Evolutionary conservation across 2,329 filamentous ascomycete species (phyloP), one percentile per base, ranked within the genome.

Genomic region (Pestalotiopsis fici): DNA sequence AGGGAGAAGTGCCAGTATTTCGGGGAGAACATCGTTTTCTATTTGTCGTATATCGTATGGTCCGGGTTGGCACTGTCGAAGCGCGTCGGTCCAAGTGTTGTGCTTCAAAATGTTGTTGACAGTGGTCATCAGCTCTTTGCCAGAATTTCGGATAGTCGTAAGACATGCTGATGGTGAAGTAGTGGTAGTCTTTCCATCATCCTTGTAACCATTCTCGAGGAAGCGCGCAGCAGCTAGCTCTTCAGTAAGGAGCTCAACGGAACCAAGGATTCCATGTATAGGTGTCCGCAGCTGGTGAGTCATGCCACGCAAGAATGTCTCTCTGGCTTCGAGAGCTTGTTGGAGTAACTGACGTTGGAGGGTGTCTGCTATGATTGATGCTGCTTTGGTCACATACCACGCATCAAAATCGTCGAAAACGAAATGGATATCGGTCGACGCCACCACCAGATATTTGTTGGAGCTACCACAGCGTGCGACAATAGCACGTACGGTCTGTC

Each of bases 261-360:
- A 76, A 1, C 76, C 77, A 0, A 85, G 75, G 2, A 85, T 82
- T 0, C 83, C 83, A 39, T 85, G 83, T 4, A 85, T 83, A 0
- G 83, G 83, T 0, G 83, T 85, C 47, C 83, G 77, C 0, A 85
- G 78, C 43, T 84, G 81, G 64, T 85, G 83, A 0, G 81, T 83
- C 9, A 85, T 78, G 0, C 82, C 80, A 3, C 83, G 76, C 0
- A 85, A 72, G 65, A 85, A 85, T 3, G 72, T 78, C 1, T 83
- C 81, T 64, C 84, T 84, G 0, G 81, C 81, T 13, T 72, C 71
- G 66, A 83, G 75, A 0, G 80, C 82, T 68, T 85, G 81, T 27
- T 76, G 71, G 0, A 84, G 69, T 12, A 78, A 70, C 2, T 70
- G 73, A 21, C 79, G 77, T 31, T 84, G 82, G 71, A 78, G 79